Percentiles rank a stretch among this genome's conserved stretches.
phyloP scores from a whole-genome alignment of 2,329 filamentous ascomycete species.

The Cladosporium cucumerinum region DNA sequence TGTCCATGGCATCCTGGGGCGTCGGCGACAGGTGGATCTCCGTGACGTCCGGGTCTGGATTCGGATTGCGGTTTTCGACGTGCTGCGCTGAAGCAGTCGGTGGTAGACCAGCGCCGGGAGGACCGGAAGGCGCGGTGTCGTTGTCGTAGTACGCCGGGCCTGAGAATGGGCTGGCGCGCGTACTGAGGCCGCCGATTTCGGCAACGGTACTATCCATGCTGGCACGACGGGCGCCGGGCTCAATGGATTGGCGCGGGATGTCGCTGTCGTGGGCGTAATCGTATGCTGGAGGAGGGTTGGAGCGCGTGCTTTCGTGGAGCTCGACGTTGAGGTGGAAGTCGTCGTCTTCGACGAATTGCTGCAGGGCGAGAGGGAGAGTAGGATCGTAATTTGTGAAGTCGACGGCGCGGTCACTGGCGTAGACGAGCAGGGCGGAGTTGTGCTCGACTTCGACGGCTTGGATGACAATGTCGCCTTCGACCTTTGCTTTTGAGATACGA shows the following conservation, averaged over 20 bases:
- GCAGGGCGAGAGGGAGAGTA: conserved; percentile 24
- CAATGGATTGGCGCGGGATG: conserved; percentile 14
- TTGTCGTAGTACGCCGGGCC: background rate
- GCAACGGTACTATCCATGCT: conserved; percentile 14
- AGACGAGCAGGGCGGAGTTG: conserved; percentile 54
- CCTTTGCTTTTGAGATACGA: conserved; percentile 31
- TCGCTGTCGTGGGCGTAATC: conserved; percentile 10
- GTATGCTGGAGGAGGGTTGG: conserved; percentile 8
- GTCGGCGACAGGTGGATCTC: conserved; percentile 15
- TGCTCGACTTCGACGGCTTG: conserved; percentile 50
- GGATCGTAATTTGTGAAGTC: conserved; percentile 20
- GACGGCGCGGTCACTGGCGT: conserved; percentile 50
- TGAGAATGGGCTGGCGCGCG: conserved; percentile 13
- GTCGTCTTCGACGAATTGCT: conserved; percentile 29
- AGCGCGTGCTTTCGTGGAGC: conserved; percentile 14
- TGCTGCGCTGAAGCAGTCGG: background rate
- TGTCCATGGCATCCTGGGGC: conserved; percentile 9
- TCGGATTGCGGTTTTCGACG: background rate
- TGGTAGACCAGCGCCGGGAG: background rate
- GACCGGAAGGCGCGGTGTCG: background rate
- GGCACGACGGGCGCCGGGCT: conserved; percentile 12
- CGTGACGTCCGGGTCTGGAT: conserved; percentile 5
- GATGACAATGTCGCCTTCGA: conserved; percentile 52
- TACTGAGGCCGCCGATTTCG: background rate
- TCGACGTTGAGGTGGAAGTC: conserved; percentile 27